Base-by-base conservation (phyloP, 2,329 filamentous ascomycete genomes). In the Aspergillus oerlinghausenensis region DNA sequence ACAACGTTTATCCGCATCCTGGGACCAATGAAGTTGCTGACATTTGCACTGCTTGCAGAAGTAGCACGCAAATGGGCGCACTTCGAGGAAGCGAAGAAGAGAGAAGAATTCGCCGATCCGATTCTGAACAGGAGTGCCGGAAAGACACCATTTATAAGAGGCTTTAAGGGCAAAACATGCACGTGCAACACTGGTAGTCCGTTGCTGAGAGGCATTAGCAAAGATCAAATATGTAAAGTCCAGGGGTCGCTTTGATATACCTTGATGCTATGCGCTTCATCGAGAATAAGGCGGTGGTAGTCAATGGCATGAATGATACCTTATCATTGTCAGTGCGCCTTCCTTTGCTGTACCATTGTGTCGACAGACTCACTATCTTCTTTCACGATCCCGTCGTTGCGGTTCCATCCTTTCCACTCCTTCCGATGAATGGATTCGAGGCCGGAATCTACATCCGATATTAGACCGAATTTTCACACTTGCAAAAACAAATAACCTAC, bases 51-150 rank as follows among this genome's bases (percentile, higher is more conserved):
- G 81, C 70, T 93, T 94, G 80, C 94, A 99, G 63, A 97, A 88
- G 70, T 99, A 99, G 63, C 90, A 92, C 7, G 93, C 88, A 72
- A 97, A 97, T 0, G 93, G 93, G 8, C 84, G 82, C 38, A 97
- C 82, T 70, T 96, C 89, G 29, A 99, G 82, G 73, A 99, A 99
- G 2, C 94, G 88, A 55, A 99, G 81, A 23, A 97, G 79, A 0
- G 93, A 97, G 75, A 97, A 97, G 73, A 97, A 95, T 72, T 97
- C 93, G 67, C 94, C 93, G 63, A 97, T 97, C 53, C 93, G 88
- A 69, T 97, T 99, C 73, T 99, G 94, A 1, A 99, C 85, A 0
- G 94, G 94, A 1, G 94, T 99, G 8, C 94, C 94, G 17, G 90
- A 94, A 57, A 99, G 80, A 70, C 94, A 99, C 91, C 94, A 97